Base-by-base conservation (phyloP, 306 rosid species). In the Fragaria vesca region DNA sequence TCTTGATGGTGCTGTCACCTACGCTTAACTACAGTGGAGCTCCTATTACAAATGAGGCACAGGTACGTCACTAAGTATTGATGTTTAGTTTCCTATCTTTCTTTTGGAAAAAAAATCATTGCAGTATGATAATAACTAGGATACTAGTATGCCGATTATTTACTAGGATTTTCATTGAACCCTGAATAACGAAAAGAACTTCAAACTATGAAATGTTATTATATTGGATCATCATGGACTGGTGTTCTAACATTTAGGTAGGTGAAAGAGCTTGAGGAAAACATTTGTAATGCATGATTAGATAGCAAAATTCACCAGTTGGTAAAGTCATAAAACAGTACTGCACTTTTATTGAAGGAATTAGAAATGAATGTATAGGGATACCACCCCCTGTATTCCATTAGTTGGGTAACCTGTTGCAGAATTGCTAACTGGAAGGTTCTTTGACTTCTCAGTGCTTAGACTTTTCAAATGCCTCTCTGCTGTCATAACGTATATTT, bases 1-100 rank as follows among this genome's bases (percentile, higher is more conserved):
- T 90, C 77, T 69, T 90, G 84, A 82, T 95, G 95, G 91, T 86
- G 34, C 50, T 92, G 73, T 82, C 97, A 72, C 94, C 97, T 30
- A 83, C 97, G 4, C 89, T 92, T 43, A 84, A 88, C 86, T 88
- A 85, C 79, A 81, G 55, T 40, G 87, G 85, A 83, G 72, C 72
- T 32, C 75, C 85, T 43, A 76, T 69, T 47, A 34, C 80, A 46
- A 60, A 71, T 26, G 47, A 28, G 16, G 67, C 81, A 18, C 89
- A 92, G 95, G 97, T 94, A 86, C 76, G 30, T 28, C 57, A 65
- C 21, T 67, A 58, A 65, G 60, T 78, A 36, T 50, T 65, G 21
- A 32, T 30, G 21, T 80, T 45, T 65, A 15, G 30, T 12, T 45
- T 45, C 83, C 50, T 40, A 46, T 75, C 20, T 50, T 75, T n/a